These are phyloP conservation scores for Cephalotrichum gorgonifer DNA, from an alignment of 2,329 filamentous ascomycete species.

Conservation along the genomic window DNA sequence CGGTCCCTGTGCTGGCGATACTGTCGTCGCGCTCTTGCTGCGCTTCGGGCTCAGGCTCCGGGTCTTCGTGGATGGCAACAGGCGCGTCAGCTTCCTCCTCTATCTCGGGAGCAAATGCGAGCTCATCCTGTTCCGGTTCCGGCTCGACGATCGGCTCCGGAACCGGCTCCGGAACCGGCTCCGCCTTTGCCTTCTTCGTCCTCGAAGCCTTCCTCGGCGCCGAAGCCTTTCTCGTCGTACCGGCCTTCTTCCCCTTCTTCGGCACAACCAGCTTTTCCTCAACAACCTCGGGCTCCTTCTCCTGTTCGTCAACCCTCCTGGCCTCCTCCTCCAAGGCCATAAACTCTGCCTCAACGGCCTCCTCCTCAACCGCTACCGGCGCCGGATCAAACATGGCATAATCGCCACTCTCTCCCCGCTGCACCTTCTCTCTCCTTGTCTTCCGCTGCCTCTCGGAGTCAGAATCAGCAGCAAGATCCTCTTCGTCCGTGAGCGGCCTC, in stretches of 20 bases:
- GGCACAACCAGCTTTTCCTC: constrained; percentile 31
- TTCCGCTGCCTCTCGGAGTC: constrained; percentile 26
- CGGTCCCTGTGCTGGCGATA: constrained; percentile 29
- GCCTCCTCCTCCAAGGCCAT: constrained; percentile 38
- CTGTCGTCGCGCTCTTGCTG: constrained; percentile 19
- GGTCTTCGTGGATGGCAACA: constrained; percentile 6
- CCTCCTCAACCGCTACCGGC: constrained; percentile 33
- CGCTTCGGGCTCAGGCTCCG: constrained; percentile 13
- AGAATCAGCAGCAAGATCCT: constrained; percentile 34
- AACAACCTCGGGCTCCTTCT: constrained; percentile 11
- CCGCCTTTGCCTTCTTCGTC: constrained; percentile 25
- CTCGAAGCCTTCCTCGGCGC: constrained; percentile 39
- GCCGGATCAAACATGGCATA: constrained; percentile 44
- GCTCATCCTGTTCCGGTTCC: constrained; percentile 11
- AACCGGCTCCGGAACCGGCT: constrained; percentile 12
- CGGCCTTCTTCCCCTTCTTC: constrained; percentile 44
- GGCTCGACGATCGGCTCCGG: constrained; percentile 5
- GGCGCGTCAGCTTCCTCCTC: constrained; percentile 16
- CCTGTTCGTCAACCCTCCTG: constrained; percentile 24
- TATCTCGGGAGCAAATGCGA: constrained; percentile 8
- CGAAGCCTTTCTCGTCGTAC: constrained; percentile 36
- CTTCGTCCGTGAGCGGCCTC: constrained; percentile 41
- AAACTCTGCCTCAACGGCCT: constrained; percentile 39
- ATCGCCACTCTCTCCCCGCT: constrained; percentile 21
- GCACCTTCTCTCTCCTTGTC: constrained; percentile 13